Evolutionary conservation across 164 flowering plant species (phyloP), one percentile per base, ranked within the genome.

Genomic region (Magnolia changhungtana): DNA sequence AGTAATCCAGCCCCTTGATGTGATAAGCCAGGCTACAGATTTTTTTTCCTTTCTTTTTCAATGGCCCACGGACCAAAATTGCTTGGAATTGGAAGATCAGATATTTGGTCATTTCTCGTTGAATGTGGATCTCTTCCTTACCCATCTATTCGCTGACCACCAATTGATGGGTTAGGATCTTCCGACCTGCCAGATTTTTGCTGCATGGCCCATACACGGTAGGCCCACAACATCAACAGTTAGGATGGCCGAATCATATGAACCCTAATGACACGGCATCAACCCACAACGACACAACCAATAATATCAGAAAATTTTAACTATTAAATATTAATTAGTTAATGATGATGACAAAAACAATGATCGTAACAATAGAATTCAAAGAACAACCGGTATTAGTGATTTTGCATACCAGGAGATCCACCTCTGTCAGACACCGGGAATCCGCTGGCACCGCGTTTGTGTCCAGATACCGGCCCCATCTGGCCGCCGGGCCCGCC

Each of bases 401-500:
- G 16, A 37, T 50, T 59, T 59, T 59, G 14, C 72, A 2, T 69
- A 69, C 72, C 72, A 27, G 72, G 72, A 31, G 72, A 69, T 11
- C 50, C n/a, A 49, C 72, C 72, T 69, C 72, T 27, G 31, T 20
- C 50, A 37, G 72, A 37, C 18, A 13, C 63, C 18, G 18, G 3
- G 45, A 37, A 37, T 37, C 45, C 45, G 2, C 45, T 37, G 45
- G 45, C 45, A 21, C 75, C 66, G 75, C 65, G 75, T 23, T 55
- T 58, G 51, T 55, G 50, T 7, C 50, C 49, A 24, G 65, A 9
- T 45, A 73, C 20, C 63, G 64, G 50, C 66, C 8, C 24, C 18
- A 49, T 45, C 10, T 31, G 75, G 75, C 71, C 71, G 21, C 65
- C 66, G 52, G 49, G n/a, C 8, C 74, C 63, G 6, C 63, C 74